Conservation (phyloP, 176 grass and related monocot species). For the Oryza meyeriana region DNA sequence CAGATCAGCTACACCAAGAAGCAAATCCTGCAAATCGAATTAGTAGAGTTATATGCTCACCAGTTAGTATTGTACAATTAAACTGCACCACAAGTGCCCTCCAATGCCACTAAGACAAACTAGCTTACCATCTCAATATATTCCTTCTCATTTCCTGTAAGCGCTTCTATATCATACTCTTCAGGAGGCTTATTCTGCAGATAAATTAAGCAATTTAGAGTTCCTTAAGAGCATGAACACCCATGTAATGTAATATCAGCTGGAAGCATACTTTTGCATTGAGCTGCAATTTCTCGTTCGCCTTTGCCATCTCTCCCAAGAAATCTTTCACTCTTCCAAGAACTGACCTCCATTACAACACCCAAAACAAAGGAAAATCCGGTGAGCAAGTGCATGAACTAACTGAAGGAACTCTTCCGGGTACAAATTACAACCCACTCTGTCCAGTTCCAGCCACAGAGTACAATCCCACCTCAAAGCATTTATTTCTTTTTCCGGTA, state of each 20-base stretch:
- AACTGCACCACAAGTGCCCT: not conserved
- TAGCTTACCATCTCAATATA: constrained; percentile 90
- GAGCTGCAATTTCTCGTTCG: constrained; percentile 72
- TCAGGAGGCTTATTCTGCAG: constrained; percentile 66
- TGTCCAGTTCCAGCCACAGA: not conserved
- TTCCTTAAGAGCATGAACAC: not conserved
- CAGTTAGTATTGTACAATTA: constrained; percentile 14
- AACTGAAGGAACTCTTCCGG: not conserved
- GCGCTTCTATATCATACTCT: constrained; percentile 72
- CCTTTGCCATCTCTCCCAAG: constrained; percentile 74
- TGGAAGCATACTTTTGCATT: constrained; percentile 48
- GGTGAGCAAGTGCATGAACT: not conserved
- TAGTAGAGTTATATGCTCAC: not conserved
- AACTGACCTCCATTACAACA: constrained; percentile 43
- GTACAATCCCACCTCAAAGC: not conserved
- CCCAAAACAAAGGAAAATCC: constrained; percentile 16
- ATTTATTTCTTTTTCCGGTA: not conserved
- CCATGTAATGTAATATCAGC: not conserved
- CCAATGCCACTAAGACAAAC: not conserved
- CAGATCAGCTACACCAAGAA: constrained; percentile 83
- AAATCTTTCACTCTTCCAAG: constrained; percentile 78
- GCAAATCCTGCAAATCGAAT: constrained; percentile 82
- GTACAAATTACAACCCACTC: not conserved
- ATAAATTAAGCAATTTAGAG: not conserved
- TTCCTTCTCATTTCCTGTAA: constrained; percentile 71